Evolutionary conservation across 768 basidiomycete genomes (phyloP), one percentile per base, ranked within the genome.

Genomic region (Cystofilobasidium macerans): DNA sequence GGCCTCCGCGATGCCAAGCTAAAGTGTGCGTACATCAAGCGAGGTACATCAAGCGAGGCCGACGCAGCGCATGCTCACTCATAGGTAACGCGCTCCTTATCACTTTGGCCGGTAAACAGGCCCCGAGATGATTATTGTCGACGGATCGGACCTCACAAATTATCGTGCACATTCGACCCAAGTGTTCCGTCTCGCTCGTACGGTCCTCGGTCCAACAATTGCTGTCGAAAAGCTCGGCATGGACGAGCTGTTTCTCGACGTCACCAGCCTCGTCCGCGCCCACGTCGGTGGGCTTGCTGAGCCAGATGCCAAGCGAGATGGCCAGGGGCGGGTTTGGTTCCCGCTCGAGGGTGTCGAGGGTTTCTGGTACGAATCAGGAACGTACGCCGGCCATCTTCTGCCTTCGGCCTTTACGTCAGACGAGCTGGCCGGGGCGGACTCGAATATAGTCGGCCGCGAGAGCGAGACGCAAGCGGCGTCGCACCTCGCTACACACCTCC

Each of bases 221-320:
- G 1, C 47, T 5, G 70, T 71, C 47, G 72, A 73, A 54, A 70
- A 71, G 51, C 65, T 73, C 0, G 71, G 72, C 5, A 45, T 71
- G 70, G 70, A 72, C 56, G 71, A 71, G 57, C 58, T 72, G 3
- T 72, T 72, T 58, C 56, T 69, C 43, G 72, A 72, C 56, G 68
- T 69, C 7, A 69, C 72, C 4, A 53, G 64, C 8, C 62, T 72
- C 57, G 57, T 71, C 16, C 54, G 43, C 54, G 51, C 51, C 5
- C 51, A 54, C 28, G 28, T 54, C 30, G 26, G 38, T 13, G 26
- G 35, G 2, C 48, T 22, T 12, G 33, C 14, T 3, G 6, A 16
- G 9, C 3, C 12, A 24, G 30, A 30, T 26, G n/a, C n/a, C n/a
- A n/a, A n/a, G n/a, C n/a, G n/a, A n/a, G 28, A 47, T 16, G 47